These are phyloP conservation scores for Fusarium dlaminii DNA, from an alignment of 2,329 filamentous ascomycete species.

Conservation along the genomic window DNA sequence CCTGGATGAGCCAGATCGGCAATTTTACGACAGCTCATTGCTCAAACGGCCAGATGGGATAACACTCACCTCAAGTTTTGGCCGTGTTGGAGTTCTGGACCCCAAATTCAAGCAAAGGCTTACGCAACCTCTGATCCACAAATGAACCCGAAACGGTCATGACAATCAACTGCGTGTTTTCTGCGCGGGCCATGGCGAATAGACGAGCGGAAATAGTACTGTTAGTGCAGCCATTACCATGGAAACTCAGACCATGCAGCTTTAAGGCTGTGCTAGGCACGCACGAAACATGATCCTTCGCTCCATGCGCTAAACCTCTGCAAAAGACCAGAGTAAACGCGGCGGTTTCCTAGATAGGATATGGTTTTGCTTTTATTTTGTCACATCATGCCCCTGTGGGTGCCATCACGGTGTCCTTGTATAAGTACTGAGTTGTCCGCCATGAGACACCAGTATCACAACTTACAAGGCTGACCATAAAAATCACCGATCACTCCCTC, in stretches of 20 bases:
- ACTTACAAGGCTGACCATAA: neutral
- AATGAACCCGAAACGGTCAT: constrained; percentile 16
- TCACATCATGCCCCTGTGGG: neutral
- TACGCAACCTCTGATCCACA: constrained; percentile 32
- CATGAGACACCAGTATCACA: neutral
- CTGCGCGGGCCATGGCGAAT: constrained; percentile 8
- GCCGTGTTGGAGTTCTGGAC: neutral
- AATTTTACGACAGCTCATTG: neutral
- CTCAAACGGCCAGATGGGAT: neutral
- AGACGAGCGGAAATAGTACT: neutral
- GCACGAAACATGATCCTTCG: constrained; percentile 8
- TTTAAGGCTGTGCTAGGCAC: constrained; percentile 28
- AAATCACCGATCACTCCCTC: neutral
- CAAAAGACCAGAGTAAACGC: neutral
- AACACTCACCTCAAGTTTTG: neutral
- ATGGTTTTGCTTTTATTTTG: neutral
- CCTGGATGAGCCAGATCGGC: neutral
- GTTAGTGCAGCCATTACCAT: constrained; percentile 1
- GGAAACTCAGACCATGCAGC: constrained; percentile 15
- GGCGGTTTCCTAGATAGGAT: constrained; percentile 23
- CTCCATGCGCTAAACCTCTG: neutral
- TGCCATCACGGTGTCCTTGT: neutral
- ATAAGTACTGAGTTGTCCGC: constrained; percentile 17
- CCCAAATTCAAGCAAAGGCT: constrained; percentile 16
- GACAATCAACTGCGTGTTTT: neutral